These are phyloP conservation scores for Blakeslea trispora DNA, from an alignment of 371 early-diverging fungal species.

Conservation along the genomic window DNA sequence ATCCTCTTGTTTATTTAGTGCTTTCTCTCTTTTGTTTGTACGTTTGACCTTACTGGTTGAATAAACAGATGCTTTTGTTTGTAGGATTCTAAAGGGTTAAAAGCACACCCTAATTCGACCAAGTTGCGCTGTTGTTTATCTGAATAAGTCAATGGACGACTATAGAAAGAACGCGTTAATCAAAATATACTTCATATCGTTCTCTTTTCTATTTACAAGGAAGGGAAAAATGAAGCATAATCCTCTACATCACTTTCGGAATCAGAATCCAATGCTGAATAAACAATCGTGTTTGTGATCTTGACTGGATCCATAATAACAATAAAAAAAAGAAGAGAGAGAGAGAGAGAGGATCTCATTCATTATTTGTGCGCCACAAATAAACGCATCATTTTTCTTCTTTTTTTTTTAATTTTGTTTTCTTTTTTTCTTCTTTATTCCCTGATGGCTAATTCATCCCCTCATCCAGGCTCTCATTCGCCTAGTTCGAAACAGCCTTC, in stretches of 20 bases:
- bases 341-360: too few relatives aligned
- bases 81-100: conserved; percentile 14
- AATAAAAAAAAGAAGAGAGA: not conserved
- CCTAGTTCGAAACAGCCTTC: conserved; percentile 17
- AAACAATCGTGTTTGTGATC: conserved; percentile 24
- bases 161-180: not conserved
- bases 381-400: not conserved
- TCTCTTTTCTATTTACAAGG: conserved; percentile 1
- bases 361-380: too few relatives aligned
- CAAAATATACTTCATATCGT: not conserved
- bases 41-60: conserved; percentile 10
- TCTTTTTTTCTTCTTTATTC: not conserved
- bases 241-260: not conserved
- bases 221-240: not conserved
- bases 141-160: not conserved
- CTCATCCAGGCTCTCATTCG: conserved; percentile 25
- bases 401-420: not conserved
- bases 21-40: too few relatives aligned
- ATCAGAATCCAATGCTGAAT: conserved; percentile 28
- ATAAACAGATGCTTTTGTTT: not conserved
- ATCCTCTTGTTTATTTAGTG: too few relatives aligned
- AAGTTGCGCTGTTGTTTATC: conserved; percentile 9
- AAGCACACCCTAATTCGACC: conserved; percentile 14
- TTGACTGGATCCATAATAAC: not conserved
- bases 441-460: conserved; percentile 19